Conservation (phyloP, 2,329 filamentous ascomycete genomes). For the Myriosclerotinia curreyana region DNA sequence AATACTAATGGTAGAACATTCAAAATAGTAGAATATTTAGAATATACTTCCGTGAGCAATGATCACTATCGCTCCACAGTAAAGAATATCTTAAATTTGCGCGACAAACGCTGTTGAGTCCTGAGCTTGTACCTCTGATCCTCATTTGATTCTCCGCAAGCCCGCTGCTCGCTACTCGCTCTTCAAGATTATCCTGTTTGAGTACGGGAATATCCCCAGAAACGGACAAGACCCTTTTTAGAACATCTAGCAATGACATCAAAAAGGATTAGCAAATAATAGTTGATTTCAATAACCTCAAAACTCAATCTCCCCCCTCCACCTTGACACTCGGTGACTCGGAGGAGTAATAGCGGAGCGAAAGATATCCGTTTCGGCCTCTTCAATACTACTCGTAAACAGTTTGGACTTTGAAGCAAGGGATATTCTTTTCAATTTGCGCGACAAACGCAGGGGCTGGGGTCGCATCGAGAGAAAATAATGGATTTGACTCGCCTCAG, state of each 20-base stretch:
- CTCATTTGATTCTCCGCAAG: conserved; percentile 5
- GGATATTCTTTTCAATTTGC: conserved; percentile 18
- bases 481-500: conserved; percentile 13
- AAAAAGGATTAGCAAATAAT: conserved; percentile 7
- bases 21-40: too few relatives aligned
- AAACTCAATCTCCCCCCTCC: conserved; percentile 7
- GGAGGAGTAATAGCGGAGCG: background rate
- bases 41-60: too few relatives aligned
- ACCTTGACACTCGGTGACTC: conserved; percentile 1
- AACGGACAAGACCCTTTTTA: background rate
- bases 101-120: conserved; percentile 5
- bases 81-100: conserved; percentile 9
- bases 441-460: conserved; percentile 20
- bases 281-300: conserved; percentile 13
- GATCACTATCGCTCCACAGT: background rate
- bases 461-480: background rate
- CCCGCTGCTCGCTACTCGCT: background rate
- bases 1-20: too few relatives aligned
- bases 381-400: background rate
- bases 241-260: background rate
- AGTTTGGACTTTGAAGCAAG: conserved; percentile 8
- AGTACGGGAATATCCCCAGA: background rate
- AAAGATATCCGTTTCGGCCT: background rate
- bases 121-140: background rate
- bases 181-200: conserved; percentile 2